Percentiles rank a stretch among this genome's conserved stretches.
Conservation (phyloP, 2,329 filamentous ascomycete genomes). For the Exophiala oligosperma region DNA sequence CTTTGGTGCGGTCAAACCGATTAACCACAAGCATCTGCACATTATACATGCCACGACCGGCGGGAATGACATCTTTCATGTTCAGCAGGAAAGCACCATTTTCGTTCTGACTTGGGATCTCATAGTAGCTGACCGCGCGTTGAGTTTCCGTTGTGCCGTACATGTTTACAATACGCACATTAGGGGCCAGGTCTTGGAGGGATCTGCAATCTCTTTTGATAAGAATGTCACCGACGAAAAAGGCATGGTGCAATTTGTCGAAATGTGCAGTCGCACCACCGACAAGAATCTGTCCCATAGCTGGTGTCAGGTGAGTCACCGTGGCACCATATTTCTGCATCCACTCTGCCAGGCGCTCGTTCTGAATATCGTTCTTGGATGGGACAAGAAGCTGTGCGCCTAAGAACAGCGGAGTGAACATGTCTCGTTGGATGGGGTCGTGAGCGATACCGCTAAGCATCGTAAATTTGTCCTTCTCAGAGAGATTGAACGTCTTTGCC, state of each 20-base stretch:
- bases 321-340: slow-evolving; percentile 73
- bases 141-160: slow-evolving; percentile 87
- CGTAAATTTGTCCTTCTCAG: slow-evolving; percentile 72
- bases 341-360: slow-evolving; percentile 87
- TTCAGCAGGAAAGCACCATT: slow-evolving; percentile 64
- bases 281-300: slow-evolving; percentile 94
- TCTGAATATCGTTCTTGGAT: slow-evolving; percentile 77
- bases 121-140: slow-evolving; percentile 77
- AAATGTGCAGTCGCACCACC: slow-evolving; percentile 78
- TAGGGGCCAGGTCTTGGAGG: slow-evolving; percentile 73
- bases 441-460: slow-evolving; percentile 80
- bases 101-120: slow-evolving; percentile 66
- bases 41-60: slow-evolving; percentile 81
- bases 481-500: slow-evolving; percentile 76
- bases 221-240: slow-evolving; percentile 90
- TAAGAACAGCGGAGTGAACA: slow-evolving; percentile 87
- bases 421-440: slow-evolving; percentile 64
- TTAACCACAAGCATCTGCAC: slow-evolving; percentile 86
- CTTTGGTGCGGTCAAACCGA: slow-evolving; percentile 62
- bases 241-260: slow-evolving; percentile 71
- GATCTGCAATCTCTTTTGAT: slow-evolving; percentile 78
- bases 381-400: slow-evolving; percentile 79
- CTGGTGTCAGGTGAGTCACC: slow-evolving; percentile 86
- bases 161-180: slow-evolving; percentile 78
- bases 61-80: slow-evolving; percentile 76